Evolutionary conservation across 345 rosid genomes (phyloP), one percentile per base, ranked within the genome.

Genomic region (Mercurialis annua): DNA sequence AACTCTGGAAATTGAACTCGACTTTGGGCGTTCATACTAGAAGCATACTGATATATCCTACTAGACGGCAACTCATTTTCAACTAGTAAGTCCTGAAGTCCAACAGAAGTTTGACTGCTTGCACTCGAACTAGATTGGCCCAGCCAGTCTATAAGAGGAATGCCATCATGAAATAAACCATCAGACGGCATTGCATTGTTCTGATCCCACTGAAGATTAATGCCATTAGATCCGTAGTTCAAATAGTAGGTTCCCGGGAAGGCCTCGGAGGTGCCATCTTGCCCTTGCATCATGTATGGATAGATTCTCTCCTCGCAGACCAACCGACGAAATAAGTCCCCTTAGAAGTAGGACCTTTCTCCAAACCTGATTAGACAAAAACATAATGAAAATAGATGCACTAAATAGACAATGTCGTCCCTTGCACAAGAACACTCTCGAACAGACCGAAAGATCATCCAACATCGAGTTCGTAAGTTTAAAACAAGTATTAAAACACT

Each of bases 231-330:
- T 1, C n/a, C 64, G 48, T 18, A 30, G 40, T 38, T 47, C 27
- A 71, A 56, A 59, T 44, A 30, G 40, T 44, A 27, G 56, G 21
- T 36, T 42, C 40, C 26, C 1, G 21, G 46, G 11, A 27, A 20
- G 4, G 69, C 47, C 40, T 59, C 57, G 44, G 68, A 59, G 67
- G 17, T 27, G 64, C 38, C 62, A 1, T 64, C 54, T 55, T 59
- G 65, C 14, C 66, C 71, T 60, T 61, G 29, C 76, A 59, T 62
- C 43, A 3, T 23, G 59, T 46, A 16, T 15, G 24, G 46, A 33
- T 16, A 40, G 20, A 6, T 57, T 8, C 50, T 21, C 46, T 27
- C 6, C 33, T 20, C 11, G 12, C n/a, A 42, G 21, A 60, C 12
- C 24, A 38, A 29, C 16, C 5, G 33, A 6, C 29, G 46, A 50